phyloP scores from a whole-genome alignment of 257 asterid genomes.

The Solanum acaule region DNA sequence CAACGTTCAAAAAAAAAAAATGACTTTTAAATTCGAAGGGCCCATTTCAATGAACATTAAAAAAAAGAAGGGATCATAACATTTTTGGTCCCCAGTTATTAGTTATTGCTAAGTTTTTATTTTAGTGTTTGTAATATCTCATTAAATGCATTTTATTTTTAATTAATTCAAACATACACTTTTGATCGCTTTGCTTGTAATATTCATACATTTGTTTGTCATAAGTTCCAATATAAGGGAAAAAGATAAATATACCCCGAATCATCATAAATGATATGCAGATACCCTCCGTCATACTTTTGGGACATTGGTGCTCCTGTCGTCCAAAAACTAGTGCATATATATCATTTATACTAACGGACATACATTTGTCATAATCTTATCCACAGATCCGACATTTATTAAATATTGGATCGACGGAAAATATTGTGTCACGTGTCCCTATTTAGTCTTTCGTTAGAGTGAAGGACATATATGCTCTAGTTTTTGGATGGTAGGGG shows the following conservation, averaged over 20 bases:
- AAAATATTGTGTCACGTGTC: no score
- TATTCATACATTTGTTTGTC: not conserved
- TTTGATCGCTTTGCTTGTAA: not conserved
- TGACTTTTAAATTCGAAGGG: not conserved
- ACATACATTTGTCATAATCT: no score
- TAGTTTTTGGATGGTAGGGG: no score
- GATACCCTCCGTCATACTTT: no score
- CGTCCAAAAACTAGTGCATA: no score
- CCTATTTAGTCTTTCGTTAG: no score
- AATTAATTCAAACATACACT: not conserved
- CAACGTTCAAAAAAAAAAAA: slow-evolving; percentile 32
- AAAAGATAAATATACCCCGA: rapidly evolving
- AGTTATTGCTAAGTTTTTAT: not conserved
- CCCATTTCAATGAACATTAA: slow-evolving; percentile 1
- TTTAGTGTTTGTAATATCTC: not conserved
- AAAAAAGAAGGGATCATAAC: not conserved
- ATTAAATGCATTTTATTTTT: not conserved
- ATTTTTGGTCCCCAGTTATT: not conserved
- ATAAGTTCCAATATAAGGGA: not conserved
- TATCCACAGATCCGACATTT: no score
- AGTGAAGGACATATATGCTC: no score
- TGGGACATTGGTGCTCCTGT: no score
- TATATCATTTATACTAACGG: no score
- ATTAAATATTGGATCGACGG: no score
- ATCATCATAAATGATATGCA: no score